Conservation (phyloP, 1,284 basidiomycete species). For the Golubevia pallescens region DNA sequence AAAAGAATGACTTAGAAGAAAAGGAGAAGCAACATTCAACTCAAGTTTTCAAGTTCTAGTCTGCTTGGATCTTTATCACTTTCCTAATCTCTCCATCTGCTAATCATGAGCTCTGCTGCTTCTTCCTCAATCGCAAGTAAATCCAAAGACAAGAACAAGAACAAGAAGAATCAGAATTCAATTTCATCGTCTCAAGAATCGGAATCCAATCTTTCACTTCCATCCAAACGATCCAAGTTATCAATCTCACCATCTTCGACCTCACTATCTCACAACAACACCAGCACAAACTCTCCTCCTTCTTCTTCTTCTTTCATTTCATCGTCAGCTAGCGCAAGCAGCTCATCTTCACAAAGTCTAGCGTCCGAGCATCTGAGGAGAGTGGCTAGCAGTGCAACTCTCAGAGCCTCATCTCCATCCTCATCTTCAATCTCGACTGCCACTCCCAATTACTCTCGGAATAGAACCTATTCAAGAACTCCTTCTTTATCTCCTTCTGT, state of each 20-base stretch:
- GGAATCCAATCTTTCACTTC: too few species aligned
- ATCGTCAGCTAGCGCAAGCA: background rate
- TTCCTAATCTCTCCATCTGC: too few species aligned
- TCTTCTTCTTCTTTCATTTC: background rate
- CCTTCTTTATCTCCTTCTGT: background rate
- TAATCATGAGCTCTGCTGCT: too few species aligned
- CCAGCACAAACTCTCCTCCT: background rate
- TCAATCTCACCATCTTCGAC: background rate
- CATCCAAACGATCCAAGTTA: background rate
- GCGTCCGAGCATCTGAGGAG: background rate
- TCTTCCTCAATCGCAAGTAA: too few species aligned
- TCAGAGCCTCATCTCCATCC: background rate
- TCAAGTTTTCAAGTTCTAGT: too few species aligned
- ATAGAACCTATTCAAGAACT: background rate
- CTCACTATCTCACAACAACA: background rate
- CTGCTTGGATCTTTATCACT: too few species aligned
- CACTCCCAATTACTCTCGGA: background rate
- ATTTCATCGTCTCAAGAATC: too few species aligned
- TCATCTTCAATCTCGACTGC: background rate
- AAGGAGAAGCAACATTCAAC: too few species aligned
- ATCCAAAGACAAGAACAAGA: too few species aligned
- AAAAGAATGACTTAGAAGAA: too few species aligned
- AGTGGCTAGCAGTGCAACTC: background rate
- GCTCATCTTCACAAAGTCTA: background rate
- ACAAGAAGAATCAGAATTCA: too few species aligned